Evolutionary conservation across 2,329 filamentous ascomycete genomes (phyloP).

Genomic region (Teratosphaeria viscida): DNA sequence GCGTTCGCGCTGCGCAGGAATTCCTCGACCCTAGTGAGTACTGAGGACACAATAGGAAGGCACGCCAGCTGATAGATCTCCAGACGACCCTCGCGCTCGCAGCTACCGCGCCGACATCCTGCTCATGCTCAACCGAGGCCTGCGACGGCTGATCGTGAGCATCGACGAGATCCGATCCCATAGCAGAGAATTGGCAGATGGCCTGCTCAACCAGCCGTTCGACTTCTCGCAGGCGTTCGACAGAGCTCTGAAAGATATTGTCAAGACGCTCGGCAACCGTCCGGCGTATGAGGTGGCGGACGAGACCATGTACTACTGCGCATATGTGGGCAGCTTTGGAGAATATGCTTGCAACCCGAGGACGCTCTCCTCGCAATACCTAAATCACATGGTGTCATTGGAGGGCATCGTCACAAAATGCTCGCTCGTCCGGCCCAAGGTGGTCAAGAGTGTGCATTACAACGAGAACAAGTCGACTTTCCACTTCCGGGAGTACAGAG

Average conservation of each 20-base stretch:
- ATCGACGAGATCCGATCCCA: slow-evolving; percentile 88
- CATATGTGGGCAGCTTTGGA: slow-evolving; percentile 93
- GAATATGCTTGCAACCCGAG: slow-evolving; percentile 90
- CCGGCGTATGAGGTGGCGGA: slow-evolving; percentile 64
- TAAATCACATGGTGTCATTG: slow-evolving; percentile 94
- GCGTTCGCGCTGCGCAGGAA: slow-evolving; percentile 77
- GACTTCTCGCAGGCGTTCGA: slow-evolving; percentile 85
- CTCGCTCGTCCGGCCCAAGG: slow-evolving; percentile 87
- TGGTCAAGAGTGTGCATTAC: slow-evolving; percentile 97
- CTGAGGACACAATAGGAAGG: neutral
- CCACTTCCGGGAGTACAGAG: slow-evolving; percentile 78
- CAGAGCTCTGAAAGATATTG: slow-evolving; percentile 76
- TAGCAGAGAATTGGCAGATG: slow-evolving; percentile 68
- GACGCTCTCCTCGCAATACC: slow-evolving; percentile 75
- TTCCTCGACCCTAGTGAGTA: slow-evolving; percentile 83
- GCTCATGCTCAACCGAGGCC: slow-evolving; percentile 54
- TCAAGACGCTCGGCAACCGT: slow-evolving; percentile 66
- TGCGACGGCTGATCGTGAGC: slow-evolving; percentile 48
- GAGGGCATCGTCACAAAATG: slow-evolving; percentile 97
- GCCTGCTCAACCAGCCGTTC: slow-evolving; percentile 74
- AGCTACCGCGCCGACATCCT: slow-evolving; percentile 89
- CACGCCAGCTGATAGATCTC: neutral
- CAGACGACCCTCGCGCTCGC: slow-evolving; percentile 48
- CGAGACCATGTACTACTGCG: slow-evolving; percentile 83
- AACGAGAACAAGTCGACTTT: slow-evolving; percentile 81